Conservation (phyloP, 441 rosid genomes). For the Populus tomentosa region DNA sequence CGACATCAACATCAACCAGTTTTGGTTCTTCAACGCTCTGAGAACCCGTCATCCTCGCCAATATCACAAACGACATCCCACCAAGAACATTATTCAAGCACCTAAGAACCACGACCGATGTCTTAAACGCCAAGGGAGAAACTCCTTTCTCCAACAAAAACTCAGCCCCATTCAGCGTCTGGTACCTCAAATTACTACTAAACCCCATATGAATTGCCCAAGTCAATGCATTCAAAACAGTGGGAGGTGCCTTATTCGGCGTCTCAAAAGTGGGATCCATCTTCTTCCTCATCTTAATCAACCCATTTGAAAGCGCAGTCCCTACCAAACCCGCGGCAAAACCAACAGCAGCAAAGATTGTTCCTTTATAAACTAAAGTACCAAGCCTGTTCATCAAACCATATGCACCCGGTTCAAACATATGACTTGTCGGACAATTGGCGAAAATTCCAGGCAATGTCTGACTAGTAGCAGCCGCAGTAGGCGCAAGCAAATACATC, state of each 20-base stretch:
- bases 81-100: conserved; percentile 80
- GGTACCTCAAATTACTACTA: conserved; percentile 92
- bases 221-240: conserved; percentile 70
- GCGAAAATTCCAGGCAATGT: conserved; percentile 62
- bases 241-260: conserved; percentile 89
- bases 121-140: conserved; percentile 64
- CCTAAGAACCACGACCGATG: conserved; percentile 70
- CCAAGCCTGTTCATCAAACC: conserved; percentile 53
- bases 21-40: conserved; percentile 48
- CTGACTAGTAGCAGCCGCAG: conserved; percentile 40
- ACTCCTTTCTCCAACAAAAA: conserved; percentile 43
- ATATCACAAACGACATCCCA: conserved; percentile 78
- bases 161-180: conserved; percentile 63
- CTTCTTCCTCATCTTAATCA: conserved; percentile 83
- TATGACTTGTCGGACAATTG: conserved; percentile 70
- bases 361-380: conserved; percentile 71
- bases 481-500: conserved; percentile 88
- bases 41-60: conserved; percentile 91
- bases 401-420: conserved; percentile 75
- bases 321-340: conserved; percentile 93
- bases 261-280: conserved; percentile 91
- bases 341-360: conserved; percentile 80
- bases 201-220: conserved; percentile 97
- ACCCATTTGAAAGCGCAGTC: conserved; percentile 73
- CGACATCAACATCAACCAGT: conserved; percentile 19